Evolutionary conservation across 768 basidiomycete species (phyloP), one percentile per base, ranked within the genome.

Genomic region (Leucosporidium scottii): DNA sequence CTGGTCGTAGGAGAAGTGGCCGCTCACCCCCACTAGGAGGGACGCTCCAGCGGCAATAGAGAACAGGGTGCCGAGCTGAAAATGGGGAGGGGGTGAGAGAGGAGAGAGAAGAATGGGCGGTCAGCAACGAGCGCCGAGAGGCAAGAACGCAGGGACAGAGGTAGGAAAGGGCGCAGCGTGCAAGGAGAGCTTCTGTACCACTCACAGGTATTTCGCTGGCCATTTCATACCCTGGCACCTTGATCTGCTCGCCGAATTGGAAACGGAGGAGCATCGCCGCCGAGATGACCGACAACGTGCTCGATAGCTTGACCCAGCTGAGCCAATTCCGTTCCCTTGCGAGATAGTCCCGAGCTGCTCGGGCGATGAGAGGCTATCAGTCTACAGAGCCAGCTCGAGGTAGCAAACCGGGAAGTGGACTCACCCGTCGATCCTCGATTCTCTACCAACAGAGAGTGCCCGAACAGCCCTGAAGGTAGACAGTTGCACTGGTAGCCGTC

Each of bases 301-400:
- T 9, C 3, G 68, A 49, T 13, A 69, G 27, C 61, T 73, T 73
- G 55, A 67, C 39, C 65, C 63, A 67, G 27, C 47, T 51, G 30
- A 73, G 65, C 28, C 66, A 73, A 39, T 69, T 73, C 25, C 71
- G 68, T 44, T 73, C 71, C 25, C 71, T 62, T 18, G 71, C 71
- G 68, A 25, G 1, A 8, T 3, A 27, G 4, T 20, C 13, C 25
- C 51, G 48, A 49, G 27, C 49, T 50, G 34, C 10, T 18, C 48
- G 59, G 1, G 17, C 13, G 27, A 51, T 23, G n/a, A 39, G 34
- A 58, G 21, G 18, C 34, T 36, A 20, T 23, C 6, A 39, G 10
- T 17, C 20, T 2, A n/a, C 5, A 20, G 57, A 4, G 2, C 58
- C 12, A 25, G 10, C 15, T 44, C 30, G n/a, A 13, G 5, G 44